phyloP scores from a whole-genome alignment of 306 rosid genomes.

The Acacia crassicarpa region DNA sequence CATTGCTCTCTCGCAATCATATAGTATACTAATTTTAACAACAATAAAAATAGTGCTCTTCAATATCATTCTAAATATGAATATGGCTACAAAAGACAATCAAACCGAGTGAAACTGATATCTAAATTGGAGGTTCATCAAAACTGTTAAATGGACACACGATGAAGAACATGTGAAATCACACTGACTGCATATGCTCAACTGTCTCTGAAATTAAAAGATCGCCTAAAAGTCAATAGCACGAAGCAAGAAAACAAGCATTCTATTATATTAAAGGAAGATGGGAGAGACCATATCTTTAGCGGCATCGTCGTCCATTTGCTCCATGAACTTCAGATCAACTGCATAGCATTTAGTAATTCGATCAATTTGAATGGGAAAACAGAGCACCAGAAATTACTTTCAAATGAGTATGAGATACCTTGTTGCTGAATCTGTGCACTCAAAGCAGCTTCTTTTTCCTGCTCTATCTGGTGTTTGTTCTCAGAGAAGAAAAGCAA shows the following conservation, averaged over 20 bases:
- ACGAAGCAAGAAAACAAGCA: constrained; percentile 2
- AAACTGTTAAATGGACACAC: neutral
- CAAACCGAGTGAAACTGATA: neutral
- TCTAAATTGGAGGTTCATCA: neutral
- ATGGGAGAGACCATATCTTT: constrained; percentile 37
- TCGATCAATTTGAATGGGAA: neutral
- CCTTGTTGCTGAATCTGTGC: neutral
- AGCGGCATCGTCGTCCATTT: constrained; percentile 24
- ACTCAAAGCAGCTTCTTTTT: neutral
- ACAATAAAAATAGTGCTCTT: neutral
- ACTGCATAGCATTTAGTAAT: neutral
- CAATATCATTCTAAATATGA: neutral
- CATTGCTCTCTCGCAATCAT: neutral
- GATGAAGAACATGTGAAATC: neutral
- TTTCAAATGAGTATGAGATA: neutral
- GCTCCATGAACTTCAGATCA: constrained; percentile 38
- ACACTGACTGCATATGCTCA: too few species aligned
- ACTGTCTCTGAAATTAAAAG: neutral
- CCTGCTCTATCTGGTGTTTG: neutral
- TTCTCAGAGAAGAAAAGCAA: constrained; percentile 18
- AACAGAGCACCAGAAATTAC: neutral
- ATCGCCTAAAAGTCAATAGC: neutral
- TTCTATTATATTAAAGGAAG: neutral
- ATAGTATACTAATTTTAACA: too few species aligned
- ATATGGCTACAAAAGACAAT: neutral